Conservation (phyloP, 2,329 filamentous ascomycete genomes). For the Cyphellophora europaea region DNA sequence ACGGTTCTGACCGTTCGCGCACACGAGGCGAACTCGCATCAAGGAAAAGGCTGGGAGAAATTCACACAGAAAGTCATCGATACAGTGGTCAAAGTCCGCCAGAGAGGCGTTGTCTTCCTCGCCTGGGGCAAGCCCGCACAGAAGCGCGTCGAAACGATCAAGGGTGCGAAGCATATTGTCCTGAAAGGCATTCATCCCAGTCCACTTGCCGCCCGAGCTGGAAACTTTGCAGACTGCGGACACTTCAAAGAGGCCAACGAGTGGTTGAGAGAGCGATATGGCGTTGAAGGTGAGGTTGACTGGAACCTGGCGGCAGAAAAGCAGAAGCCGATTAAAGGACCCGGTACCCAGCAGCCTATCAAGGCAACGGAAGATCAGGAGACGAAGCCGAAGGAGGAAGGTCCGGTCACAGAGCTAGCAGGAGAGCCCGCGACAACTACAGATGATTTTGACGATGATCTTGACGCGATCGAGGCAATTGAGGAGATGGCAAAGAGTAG, state of each 20-base stretch:
- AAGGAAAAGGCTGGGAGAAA: constrained; percentile 80
- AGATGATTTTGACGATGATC: constrained; percentile 25
- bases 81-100: constrained; percentile 66
- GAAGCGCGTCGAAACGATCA: constrained; percentile 64
- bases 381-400: constrained; percentile 6
- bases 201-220: constrained; percentile 69
- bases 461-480: constrained; percentile 31
- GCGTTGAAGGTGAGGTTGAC: constrained; percentile 69
- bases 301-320: constrained; percentile 56
- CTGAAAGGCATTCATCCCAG: constrained; percentile 85
- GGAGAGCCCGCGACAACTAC: constrained; percentile 9
- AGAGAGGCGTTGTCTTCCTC: constrained; percentile 80
- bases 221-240: constrained; percentile 70
- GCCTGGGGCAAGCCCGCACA: constrained; percentile 86
- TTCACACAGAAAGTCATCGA: constrained; percentile 92
- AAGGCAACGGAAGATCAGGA: constrained; percentile 10
- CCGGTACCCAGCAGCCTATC: constrained; percentile 5
- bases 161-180: constrained; percentile 61
- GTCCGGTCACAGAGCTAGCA: constrained; percentile 2
- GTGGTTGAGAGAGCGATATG: constrained; percentile 74
- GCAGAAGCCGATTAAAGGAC: constrained; percentile 13
- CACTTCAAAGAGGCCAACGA: constrained; percentile 77
- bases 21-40: constrained; percentile 77
- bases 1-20: constrained; percentile 89
- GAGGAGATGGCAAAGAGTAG: constrained; percentile 25